Evolutionary conservation across 345 rosid genomes (phyloP).

Genomic region (Arabidopsis thaliana): DNA sequence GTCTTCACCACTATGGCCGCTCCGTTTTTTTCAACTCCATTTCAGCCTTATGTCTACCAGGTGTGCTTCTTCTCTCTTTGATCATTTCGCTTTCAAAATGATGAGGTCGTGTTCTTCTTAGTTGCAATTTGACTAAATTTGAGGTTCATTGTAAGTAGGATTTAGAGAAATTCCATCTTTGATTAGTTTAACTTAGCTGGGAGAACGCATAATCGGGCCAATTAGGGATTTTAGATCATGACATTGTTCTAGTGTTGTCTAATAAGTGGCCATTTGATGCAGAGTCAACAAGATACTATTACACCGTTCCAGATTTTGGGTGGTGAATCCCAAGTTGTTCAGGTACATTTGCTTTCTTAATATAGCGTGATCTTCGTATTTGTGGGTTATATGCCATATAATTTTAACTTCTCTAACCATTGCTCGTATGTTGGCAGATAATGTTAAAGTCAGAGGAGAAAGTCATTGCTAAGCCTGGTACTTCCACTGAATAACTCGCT

Average conservation of each 20-base stretch:
- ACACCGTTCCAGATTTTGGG: slow-evolving; percentile 95
- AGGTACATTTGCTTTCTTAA: slow-evolving; percentile 51
- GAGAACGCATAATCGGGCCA: background rate
- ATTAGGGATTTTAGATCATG: background rate
- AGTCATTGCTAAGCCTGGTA: slow-evolving; percentile 88
- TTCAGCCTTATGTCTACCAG: slow-evolving; percentile 98
- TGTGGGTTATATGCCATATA: background rate
- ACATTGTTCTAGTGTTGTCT: background rate
- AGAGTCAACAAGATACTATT: slow-evolving; percentile 78
- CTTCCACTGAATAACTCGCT: background rate
- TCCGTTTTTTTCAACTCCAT: slow-evolving; percentile 94
- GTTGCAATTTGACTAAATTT: background rate
- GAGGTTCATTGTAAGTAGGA: slow-evolving; percentile 18
- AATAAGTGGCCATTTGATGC: slow-evolving; percentile 8
- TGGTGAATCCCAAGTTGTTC: slow-evolving; percentile 97
- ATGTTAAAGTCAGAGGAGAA: slow-evolving; percentile 91
- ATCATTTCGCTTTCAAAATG: background rate
- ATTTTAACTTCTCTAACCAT: background rate
- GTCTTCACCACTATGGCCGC: slow-evolving; percentile 72
- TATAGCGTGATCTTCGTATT: background rate
- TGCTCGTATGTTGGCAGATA: slow-evolving; percentile 58
- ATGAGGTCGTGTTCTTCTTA: background rate
- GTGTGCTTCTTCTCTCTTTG: slow-evolving; percentile 42
- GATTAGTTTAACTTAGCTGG: background rate
- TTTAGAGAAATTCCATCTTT: slow-evolving; percentile 15